These are phyloP conservation scores for Diutina pseudorugosa DNA, from an alignment of 1,139 yeast genomes.

Conservation along the genomic window DNA sequence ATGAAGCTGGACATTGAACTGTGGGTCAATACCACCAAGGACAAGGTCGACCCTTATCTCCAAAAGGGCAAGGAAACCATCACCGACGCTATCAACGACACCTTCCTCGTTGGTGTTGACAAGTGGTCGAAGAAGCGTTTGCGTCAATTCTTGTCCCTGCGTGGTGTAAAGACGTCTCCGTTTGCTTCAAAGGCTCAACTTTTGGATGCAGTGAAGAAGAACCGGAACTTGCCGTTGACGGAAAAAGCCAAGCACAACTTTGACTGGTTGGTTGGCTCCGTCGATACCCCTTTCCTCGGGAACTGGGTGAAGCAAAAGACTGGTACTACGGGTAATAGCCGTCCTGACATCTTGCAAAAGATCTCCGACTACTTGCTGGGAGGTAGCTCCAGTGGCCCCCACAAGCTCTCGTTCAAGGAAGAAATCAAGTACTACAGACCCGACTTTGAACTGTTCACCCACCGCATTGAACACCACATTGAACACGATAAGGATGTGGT, in stretches of 20 bases:
- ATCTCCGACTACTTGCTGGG: not conserved
- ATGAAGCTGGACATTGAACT: constrained; percentile 33
- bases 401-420: constrained; percentile 6
- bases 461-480: constrained; percentile 7
- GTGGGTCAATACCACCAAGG: constrained; percentile 20
- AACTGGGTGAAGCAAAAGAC: constrained; percentile 17
- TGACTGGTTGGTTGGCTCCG: constrained; percentile 13
- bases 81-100: constrained; percentile 27
- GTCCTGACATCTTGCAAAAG: not conserved
- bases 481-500: constrained; percentile 9
- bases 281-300: constrained; percentile 13
- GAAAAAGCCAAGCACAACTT: constrained; percentile 6
- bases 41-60: constrained; percentile 14
- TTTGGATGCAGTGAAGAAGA: constrained; percentile 34
- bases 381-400: not conserved
- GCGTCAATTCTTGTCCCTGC: constrained; percentile 36
- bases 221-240: constrained; percentile 17
- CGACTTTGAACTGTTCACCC: constrained; percentile 11
- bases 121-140: constrained; percentile 38
- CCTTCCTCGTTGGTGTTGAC: constrained; percentile 33
- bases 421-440: constrained; percentile 13
- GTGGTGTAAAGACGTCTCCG: constrained; percentile 36
- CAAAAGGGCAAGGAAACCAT: constrained; percentile 13
- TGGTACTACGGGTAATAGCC: constrained; percentile 7
- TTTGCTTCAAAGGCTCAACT: constrained; percentile 35